phyloP scores from a whole-genome alignment of 495 filamentous ascomycete species.

The Parathielavia appendiculata region DNA sequence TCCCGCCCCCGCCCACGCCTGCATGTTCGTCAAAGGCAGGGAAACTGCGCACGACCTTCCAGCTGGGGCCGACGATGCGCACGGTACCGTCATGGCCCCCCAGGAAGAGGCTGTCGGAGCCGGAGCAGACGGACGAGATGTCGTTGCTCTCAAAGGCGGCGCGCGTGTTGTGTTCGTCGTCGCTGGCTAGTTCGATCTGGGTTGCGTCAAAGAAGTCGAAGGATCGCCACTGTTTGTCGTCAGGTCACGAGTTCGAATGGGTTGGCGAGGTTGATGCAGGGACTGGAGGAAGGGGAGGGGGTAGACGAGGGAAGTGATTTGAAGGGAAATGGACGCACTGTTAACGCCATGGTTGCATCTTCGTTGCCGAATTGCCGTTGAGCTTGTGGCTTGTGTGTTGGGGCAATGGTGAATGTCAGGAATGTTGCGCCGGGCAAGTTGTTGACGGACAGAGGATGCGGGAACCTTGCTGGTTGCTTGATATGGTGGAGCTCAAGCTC shows the following conservation, averaged over 20 bases:
- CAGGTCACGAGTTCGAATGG: constrained; percentile 12
- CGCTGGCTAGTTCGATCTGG: constrained; percentile 73
- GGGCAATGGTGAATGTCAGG: not conserved
- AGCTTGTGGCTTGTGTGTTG: not conserved
- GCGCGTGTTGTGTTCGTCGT: constrained; percentile 46
- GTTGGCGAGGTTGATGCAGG: not conserved
- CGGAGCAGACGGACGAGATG: constrained; percentile 62
- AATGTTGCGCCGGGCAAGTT: not conserved
- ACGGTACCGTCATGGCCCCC: constrained; percentile 79
- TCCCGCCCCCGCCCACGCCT: constrained; percentile 2
- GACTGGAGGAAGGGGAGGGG: not conserved
- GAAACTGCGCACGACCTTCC: constrained; percentile 84
- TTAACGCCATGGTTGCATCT: constrained; percentile 37
- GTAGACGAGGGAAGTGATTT: not conserved
- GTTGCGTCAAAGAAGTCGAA: constrained; percentile 98
- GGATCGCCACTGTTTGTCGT: constrained; percentile 75
- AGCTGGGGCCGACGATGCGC: constrained; percentile 76
- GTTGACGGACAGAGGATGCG: not conserved
- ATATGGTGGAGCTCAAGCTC: not conserved
- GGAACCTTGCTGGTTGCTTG: constrained; percentile 14
- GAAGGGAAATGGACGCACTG: constrained; percentile 22
- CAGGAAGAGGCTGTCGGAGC: constrained; percentile 85
- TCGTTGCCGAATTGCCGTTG: not conserved
- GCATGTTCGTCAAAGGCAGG: constrained; percentile 63
- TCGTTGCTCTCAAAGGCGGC: constrained; percentile 46